A percentile compares a stretch with the other conserved stretches of the same genome.
Evolutionary conservation across 2,329 filamentous ascomycete genomes (phyloP).

Genomic region (Aureobasidium sp.): DNA sequence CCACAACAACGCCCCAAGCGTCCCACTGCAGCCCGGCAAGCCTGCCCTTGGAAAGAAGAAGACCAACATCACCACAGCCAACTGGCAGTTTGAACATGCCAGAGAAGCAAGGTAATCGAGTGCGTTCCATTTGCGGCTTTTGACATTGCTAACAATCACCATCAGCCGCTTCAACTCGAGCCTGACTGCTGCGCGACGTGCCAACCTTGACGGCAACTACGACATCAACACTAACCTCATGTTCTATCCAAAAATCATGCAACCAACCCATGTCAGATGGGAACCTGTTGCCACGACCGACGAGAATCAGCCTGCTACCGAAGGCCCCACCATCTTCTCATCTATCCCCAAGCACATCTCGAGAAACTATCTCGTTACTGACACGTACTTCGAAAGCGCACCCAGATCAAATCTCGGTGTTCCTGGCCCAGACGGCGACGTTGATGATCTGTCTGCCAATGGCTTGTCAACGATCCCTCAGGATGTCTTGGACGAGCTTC

Average conservation of each 20-base stretch:
- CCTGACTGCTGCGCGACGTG: slow-evolving; percentile 60
- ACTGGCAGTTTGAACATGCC: slow-evolving; percentile 96
- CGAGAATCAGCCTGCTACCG: slow-evolving; percentile 24
- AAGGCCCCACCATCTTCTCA: slow-evolving; percentile 38
- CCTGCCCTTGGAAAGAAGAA: slow-evolving; percentile 68
- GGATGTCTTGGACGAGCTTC: slow-evolving; percentile 60
- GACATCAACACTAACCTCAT: slow-evolving; percentile 90
- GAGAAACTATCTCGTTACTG: slow-evolving; percentile 57
- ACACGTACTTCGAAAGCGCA: slow-evolving; percentile 54
- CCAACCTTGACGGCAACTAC: slow-evolving; percentile 71
- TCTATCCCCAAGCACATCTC: slow-evolving; percentile 51
- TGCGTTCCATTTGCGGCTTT: slow-evolving; percentile 5
- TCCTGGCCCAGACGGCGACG: slow-evolving; percentile 51
- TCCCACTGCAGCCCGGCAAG: slow-evolving; percentile 70
- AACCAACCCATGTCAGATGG: slow-evolving; percentile 80
- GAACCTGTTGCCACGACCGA: slow-evolving; percentile 54
- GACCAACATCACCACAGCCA: slow-evolving; percentile 82
- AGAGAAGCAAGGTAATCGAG: slow-evolving; percentile 76
- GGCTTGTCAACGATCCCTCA: slow-evolving; percentile 59
- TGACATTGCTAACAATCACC: slow-evolving; percentile 20
- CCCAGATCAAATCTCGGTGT: slow-evolving; percentile 51
- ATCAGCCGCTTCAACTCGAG: slow-evolving; percentile 74
- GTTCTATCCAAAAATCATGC: slow-evolving; percentile 80
- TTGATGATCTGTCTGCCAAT: slow-evolving; percentile 41
- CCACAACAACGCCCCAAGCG: slow-evolving; percentile 65